Evolutionary conservation across 768 basidiomycete genomes (phyloP), one percentile per base, ranked within the genome.

Genomic region (Panaeolus papilionaceus): DNA sequence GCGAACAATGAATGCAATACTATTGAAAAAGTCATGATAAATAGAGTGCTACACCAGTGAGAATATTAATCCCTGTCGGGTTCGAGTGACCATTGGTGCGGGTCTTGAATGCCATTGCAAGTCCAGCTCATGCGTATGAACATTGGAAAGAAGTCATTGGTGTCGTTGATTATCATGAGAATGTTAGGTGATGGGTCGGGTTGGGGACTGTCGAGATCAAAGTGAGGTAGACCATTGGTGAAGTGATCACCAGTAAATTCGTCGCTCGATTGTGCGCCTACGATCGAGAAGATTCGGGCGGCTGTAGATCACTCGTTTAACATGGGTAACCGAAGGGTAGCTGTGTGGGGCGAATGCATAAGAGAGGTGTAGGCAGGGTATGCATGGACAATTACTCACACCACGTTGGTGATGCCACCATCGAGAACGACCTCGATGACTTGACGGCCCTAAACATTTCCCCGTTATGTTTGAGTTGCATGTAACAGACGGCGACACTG

Each of bases 351-450:
- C 39, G 33, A 10, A 42, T 38, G 23, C 33, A 66, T 12, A 40
- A 33, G 42, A 61, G 49, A 28, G 5, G 38, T 65, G 20, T 10
- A n/a, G 64, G 3, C 3, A 67, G 42, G 42, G 62, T 51, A 58
- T 18, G 66, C 6, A 44, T 37, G 6, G 20, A 37, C 12, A 58
- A 40, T 65, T 5, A 37, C 77, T 67, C 69, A 90, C 89, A 88
- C 91, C 51, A 90, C 89, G 65, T 90, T 80, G 85, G 89, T 91
- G 65, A 92, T 74, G 65, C 91, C 88, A 37, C 83, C 82, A 67
- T 94, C 92, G 66, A 95, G 86, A 75, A 92, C 93, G 38, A 95
- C 90, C 75, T 94, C 91, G 69, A 95, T 80, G 71, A 94, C 85
- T 80, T 92, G 91, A 66, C 92, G 90, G 64, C 93, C 93, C 93